Evolutionary conservation across 176 grass and related monocot species (phyloP), one percentile per base, ranked within the genome.

Genomic region (Phoenix dactylifera): DNA sequence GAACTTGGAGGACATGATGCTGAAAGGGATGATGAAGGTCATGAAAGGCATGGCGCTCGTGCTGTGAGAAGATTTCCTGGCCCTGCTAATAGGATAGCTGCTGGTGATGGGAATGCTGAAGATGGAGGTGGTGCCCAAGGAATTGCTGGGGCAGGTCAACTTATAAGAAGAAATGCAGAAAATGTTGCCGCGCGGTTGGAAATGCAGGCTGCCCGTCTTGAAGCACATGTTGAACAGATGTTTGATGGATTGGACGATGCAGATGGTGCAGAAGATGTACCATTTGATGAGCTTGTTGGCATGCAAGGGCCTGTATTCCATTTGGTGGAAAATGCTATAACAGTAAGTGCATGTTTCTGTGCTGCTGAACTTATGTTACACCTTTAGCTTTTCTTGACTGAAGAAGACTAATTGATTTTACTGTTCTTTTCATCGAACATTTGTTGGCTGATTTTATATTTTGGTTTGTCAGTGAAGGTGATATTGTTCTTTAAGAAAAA

Each of bases 301-400:
- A 98, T 98, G 94, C 94, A 98, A 83, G 94, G 94, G 22, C 94
- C 94, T 65, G 88, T 98, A 20, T 98, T 98, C 57, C 94, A 98
- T 77, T 79, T 98, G 77, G 94, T 98, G 65, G 94, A 98, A 80
- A 98, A 98, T 15, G 94, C 94, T 54, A 98, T 98, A 54, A 98
- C 94, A 23, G 94, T 98, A 78, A 80, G 87, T 30, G n/a, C 12
- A 1, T 6, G 49, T 18, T 4, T 48, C 30, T 57, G 25, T 9
- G 48, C 25, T 63, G 44, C 49, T 59, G 18, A 44, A 44, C 28
- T 30, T 44, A 1, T 44, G 35, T 44, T 44, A 44, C 35, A 44
- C 3, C 9, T 44, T 3, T 44, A 14, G 35, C 35, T 44, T 44
- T 44, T 44, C 10, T 44, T 14, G 35, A 44, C 35, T 7, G 0